Base-by-base conservation (phyloP, 148 eudicot genomes). In the Chenopodium quinoa region DNA sequence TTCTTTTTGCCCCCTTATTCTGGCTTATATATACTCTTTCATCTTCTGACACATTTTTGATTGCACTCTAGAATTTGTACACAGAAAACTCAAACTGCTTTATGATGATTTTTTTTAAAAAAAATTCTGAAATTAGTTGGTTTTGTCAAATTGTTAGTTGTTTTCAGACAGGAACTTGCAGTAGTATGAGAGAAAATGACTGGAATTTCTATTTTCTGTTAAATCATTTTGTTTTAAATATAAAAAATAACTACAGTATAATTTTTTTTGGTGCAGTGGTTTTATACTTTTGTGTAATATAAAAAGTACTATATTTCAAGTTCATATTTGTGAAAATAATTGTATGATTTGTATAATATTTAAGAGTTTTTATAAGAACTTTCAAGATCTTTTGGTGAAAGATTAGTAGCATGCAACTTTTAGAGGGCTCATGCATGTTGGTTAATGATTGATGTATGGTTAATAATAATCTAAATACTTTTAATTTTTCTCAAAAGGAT, bases 21-120 rank as follows among this genome's bases (percentile, higher is more conserved):
- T 79, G 82, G 34, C 47, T 72, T 73, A 60, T 73, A 60, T 70
- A 37, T 77, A 12, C 79, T 40, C 44, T 40, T 80, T 72, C 72
- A 52, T 58, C 20, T 80, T 73, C 82, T 80, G 82, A 80, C 82
- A 80, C 58, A 25, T 71, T 40, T 72, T 80, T 84, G 77, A 83
- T 84, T 84, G 83, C 81, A 68, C 77, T 80, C 54, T 50, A 83
- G 7, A 37, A 56, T 16, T 56, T 40, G 19, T 66, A 67, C 79
- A 80, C 56, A 27, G 54, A 73, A 47, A 50, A 79, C 82, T 52
- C 60, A 76, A 54, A 84, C 58, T 73, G 73, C 80, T 84, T 34
- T 58, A 77, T 79, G 80, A 62, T 79, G 64, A 23, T 6, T 13
- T 54, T 56, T 56, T 44, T 70, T 9, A 27, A 27, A 27, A 27